Percentiles rank a stretch among this genome's conserved stretches.
These are phyloP conservation scores for Amaranthus palmeri DNA, from an alignment of 148 eudicot genomes.

Conservation along the genomic window DNA sequence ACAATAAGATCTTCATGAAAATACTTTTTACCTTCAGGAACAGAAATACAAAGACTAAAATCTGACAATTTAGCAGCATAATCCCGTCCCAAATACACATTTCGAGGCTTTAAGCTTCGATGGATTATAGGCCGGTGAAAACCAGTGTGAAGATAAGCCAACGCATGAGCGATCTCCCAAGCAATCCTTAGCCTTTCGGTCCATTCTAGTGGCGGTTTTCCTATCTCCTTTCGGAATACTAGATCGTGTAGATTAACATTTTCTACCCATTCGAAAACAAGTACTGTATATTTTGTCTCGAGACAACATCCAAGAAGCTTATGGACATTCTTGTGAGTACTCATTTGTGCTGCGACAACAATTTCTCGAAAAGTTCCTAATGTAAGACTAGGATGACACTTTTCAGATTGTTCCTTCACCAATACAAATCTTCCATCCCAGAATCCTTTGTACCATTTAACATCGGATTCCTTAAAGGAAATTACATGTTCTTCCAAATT, in stretches of 20 bases:
- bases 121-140: conserved; percentile 11
- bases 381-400: neutral
- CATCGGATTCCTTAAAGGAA: neutral
- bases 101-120: conserved; percentile 9
- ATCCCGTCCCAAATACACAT: conserved; percentile 10
- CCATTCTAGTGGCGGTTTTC: conserved; percentile 1
- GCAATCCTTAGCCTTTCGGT: conserved; percentile 5
- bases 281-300: neutral
- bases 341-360: conserved; percentile 13
- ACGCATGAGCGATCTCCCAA: conserved; percentile 16
- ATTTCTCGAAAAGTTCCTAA: conserved; percentile 2
- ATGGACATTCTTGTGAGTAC: conserved; percentile 12
- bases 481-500: neutral
- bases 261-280: conserved; percentile 12
- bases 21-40: conserved; percentile 9
- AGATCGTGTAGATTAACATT: conserved; percentile 1
- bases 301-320: conserved; percentile 19
- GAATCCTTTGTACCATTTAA: conserved; percentile 9
- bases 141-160: conserved; percentile 17
- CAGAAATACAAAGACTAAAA: conserved; percentile 11
- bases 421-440: neutral
- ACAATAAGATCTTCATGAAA: neutral
- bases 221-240: neutral
- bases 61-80: conserved; percentile 8
- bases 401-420: neutral